Conservation (phyloP, 2,329 filamentous ascomycete species). For the Aspergillus cejpii region DNA sequence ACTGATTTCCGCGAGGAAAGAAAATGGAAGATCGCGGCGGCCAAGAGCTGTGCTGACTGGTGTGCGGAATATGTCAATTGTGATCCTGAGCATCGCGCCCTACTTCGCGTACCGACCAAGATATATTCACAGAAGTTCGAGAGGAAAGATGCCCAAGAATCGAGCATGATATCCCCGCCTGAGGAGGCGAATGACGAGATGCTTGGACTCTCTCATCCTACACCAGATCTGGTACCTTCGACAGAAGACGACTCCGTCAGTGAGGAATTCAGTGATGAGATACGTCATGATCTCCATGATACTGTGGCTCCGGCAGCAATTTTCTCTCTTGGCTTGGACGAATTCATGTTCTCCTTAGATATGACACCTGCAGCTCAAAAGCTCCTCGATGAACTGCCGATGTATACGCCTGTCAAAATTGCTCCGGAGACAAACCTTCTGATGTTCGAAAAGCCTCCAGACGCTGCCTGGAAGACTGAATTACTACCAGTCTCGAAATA, state of each 20-base stretch:
- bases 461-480: constrained; percentile 67
- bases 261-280: constrained; percentile 43
- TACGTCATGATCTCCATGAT: constrained; percentile 39
- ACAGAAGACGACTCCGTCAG: constrained; percentile 54
- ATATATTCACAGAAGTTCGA: constrained; percentile 23
- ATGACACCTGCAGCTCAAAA: constrained; percentile 69
- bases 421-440: constrained; percentile 54
- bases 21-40: constrained; percentile 83
- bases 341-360: constrained; percentile 71
- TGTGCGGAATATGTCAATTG: constrained; percentile 76
- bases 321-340: constrained; percentile 73
- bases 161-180: constrained; percentile 26
- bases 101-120: constrained; percentile 59
- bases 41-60: constrained; percentile 70
- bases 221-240: constrained; percentile 62
- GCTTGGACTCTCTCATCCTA: constrained; percentile 44
- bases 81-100: constrained; percentile 54
- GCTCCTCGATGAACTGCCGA: constrained; percentile 70
- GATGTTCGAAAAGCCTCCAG: constrained; percentile 56
- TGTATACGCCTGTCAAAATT: constrained; percentile 59
- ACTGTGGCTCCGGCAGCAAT: constrained; percentile 63
- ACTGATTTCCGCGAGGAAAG: constrained; percentile 91
- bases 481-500: constrained; percentile 81
- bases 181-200: constrained; percentile 31
- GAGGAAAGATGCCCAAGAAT: constrained; percentile 22